phyloP scores from a whole-genome alignment of 768 basidiomycete species.

The Mycena chlorophos region DNA sequence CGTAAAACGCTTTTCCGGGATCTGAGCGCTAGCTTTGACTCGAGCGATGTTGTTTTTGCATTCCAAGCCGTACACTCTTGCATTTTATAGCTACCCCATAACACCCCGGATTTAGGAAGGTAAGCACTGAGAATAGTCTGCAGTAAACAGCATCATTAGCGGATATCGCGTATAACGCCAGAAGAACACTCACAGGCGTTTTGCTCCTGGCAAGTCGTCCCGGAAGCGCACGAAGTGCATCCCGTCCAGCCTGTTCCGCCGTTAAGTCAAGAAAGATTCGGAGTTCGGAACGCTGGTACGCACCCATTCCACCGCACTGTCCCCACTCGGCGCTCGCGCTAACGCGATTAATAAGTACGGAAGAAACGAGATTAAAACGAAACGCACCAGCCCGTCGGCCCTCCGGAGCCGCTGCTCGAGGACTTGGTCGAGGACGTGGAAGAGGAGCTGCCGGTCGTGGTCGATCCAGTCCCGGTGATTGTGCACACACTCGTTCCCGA shows the following conservation, averaged over 20 bases:
- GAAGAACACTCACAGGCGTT: neutral
- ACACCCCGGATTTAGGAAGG: too few relatives aligned
- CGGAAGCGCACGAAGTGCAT: neutral
- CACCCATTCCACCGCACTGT: too few relatives aligned
- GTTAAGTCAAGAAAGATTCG: neutral
- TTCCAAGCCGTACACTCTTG: too few relatives aligned
- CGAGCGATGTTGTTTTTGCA: too few relatives aligned
- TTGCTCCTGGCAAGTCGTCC: neutral
- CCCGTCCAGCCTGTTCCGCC: neutral
- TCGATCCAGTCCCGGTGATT: neutral
- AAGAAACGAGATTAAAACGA: too few relatives aligned
- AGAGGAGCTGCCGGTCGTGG: neutral
- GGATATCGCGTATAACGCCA: neutral
- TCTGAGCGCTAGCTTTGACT: too few relatives aligned
- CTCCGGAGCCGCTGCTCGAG: neutral
- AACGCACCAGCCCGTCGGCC: slow-evolving; percentile 9
- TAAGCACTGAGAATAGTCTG: neutral
- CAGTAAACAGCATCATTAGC: neutral
- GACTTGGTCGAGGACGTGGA: neutral
- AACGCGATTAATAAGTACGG: too few relatives aligned
- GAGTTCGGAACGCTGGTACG: too few relatives aligned
- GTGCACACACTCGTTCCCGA: slow-evolving; percentile 14
- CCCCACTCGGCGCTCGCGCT: too few relatives aligned
- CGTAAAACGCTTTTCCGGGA: too few relatives aligned
- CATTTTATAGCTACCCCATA: too few relatives aligned